Percentiles rank a stretch among this genome's conserved stretches.
Evolutionary conservation across 306 rosid genomes (phyloP).

Genomic region (Mimosa pudica): DNA sequence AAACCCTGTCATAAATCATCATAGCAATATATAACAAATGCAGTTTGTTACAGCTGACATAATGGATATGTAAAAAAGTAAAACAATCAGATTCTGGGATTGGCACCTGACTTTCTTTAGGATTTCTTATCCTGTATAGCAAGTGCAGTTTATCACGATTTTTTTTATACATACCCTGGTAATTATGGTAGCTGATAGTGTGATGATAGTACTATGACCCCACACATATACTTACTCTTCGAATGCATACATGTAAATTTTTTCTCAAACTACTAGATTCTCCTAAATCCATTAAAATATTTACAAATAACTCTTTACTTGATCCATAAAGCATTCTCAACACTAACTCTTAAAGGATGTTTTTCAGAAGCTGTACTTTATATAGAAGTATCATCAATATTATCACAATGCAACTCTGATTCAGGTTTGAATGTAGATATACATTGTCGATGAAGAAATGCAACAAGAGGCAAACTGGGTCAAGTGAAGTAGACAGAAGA

Average conservation of each 20-base stretch:
- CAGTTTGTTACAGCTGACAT: background rate
- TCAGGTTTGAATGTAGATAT: constrained; percentile 3
- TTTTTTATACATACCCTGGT: background rate
- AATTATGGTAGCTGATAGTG: background rate
- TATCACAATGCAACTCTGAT: background rate
- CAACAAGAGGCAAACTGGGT: constrained; percentile 16
- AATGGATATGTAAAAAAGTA: background rate
- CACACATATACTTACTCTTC: background rate
- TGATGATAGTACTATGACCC: background rate
- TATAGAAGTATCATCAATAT: background rate
- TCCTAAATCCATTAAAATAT: background rate
- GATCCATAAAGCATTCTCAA: background rate
- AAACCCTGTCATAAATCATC: constrained; percentile 51
- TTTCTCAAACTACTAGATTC: background rate
- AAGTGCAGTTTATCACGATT: no score
- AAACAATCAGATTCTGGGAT: background rate
- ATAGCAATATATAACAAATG: background rate
- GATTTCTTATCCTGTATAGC: background rate
- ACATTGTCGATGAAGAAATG: background rate
- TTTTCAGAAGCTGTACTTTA: background rate
- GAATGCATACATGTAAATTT: background rate
- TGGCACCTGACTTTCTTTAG: background rate
- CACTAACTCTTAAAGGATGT: background rate
- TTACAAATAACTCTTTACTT: background rate
- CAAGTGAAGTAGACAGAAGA: background rate